These are phyloP conservation scores for Rhodotorula taiwanensis DNA, from an alignment of 768 basidiomycete genomes.

Conservation along the genomic window DNA sequence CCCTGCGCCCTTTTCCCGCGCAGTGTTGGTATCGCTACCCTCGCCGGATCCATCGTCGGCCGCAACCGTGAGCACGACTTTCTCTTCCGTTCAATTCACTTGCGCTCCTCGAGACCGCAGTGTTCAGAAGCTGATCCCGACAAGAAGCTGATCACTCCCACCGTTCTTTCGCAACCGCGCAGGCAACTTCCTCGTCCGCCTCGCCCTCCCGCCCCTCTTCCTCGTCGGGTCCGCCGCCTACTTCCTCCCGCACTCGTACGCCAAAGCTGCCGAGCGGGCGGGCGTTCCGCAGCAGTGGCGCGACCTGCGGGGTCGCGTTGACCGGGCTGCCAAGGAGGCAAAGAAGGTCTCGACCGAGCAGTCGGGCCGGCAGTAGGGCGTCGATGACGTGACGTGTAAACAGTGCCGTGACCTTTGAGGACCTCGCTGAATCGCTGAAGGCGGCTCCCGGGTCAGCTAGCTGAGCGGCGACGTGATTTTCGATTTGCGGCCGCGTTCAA, in stretches of 20 bases:
- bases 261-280: constrained; percentile 62
- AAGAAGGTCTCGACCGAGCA: not conserved
- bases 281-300: constrained; percentile 56
- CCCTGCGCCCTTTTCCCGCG: not conserved
- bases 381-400: not conserved
- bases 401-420: not conserved
- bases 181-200: constrained; percentile 56
- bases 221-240: constrained; percentile 63
- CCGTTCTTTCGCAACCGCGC: too few relatives aligned
- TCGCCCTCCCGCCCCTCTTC: constrained; percentile 69
- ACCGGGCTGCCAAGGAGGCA: not conserved
- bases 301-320: not conserved
- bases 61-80: constrained; percentile 67
- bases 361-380: not conserved
- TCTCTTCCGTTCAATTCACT: too few relatives aligned
- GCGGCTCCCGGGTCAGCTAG: too few relatives aligned
- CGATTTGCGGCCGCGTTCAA: too few relatives aligned
- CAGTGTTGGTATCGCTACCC: constrained; percentile 69
- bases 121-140: too few relatives aligned
- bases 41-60: constrained; percentile 78
- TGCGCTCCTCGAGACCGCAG: too few relatives aligned
- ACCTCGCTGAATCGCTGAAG: not conserved
- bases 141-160: too few relatives aligned
- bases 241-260: constrained; percentile 77
- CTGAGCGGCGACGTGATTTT: too few relatives aligned